Base-by-base conservation (phyloP, 2,329 filamentous ascomycete species). In the Acrocalymma vagum region DNA sequence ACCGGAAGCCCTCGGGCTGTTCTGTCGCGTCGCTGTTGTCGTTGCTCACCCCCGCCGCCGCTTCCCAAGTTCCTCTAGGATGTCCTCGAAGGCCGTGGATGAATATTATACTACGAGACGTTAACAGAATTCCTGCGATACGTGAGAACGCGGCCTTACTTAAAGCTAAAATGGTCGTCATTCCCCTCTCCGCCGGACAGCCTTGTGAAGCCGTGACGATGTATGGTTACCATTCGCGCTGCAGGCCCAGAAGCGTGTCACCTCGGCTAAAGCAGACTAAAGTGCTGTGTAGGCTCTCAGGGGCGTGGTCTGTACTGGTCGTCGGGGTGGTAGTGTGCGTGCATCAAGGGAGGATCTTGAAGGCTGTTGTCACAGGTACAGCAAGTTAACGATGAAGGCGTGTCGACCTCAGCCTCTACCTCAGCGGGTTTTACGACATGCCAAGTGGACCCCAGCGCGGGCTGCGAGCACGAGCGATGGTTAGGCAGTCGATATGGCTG, bases 51-150 rank as follows among this genome's bases (percentile, higher is more conserved):
- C 25, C 21, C 23, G 36, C 17, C 17, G 43, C 43, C 16, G 48
- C 48, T 26, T 65, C 60, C 66, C 63, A 72, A 7, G 67, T 72
- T 13, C 42, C 38, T 42, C 55, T 45, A 17, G 67, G 66, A 43
- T 71, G 63, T 22, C 69, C 69, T 42, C 53, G 45, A 23, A 72
- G 37, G 25, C 69, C 69, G 38, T 71, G 69, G 24, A 70, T 53
- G 33, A 69, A 67, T 20, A 71, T 49, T 37, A 71, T 63, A 45
- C 63, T 71, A 32, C 24, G n/a, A 31, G 29, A 6, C 11, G 34
- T 48, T 24, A 43, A 22, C 27, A 30, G 22, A 16, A 6, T 9
- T 22, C 18, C 21, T 28, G 13, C 14, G 16, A 36, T 31, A 23
- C 22, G 15, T 28, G 23, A 17, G 16, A 14, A 21, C 3, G 24